Percentiles rank a stretch among this genome's conserved stretches.
phyloP scores from a whole-genome alignment of 225 moss, liverwort and hornwort genomes.

The Pseudoscleropodium purum region DNA sequence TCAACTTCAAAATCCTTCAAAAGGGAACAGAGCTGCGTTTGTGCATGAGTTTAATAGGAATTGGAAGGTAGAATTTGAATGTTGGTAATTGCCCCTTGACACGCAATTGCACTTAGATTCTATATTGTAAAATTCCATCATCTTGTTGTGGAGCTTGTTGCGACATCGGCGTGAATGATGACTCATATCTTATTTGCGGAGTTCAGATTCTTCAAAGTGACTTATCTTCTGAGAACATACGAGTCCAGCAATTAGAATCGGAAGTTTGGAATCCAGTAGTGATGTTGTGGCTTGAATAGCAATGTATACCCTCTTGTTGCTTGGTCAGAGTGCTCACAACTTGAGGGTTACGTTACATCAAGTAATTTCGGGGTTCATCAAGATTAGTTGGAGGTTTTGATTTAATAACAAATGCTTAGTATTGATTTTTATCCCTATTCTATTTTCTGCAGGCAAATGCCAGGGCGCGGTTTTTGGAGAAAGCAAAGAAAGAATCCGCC shows the following conservation, averaged over 20 bases:
- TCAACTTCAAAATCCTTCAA: neutral
- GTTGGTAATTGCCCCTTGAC: neutral
- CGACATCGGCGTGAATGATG: neutral
- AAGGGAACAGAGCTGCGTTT: neutral
- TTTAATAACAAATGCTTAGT: neutral
- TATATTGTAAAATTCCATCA: neutral
- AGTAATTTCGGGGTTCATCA: neutral
- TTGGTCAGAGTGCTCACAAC: neutral
- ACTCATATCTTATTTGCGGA: neutral
- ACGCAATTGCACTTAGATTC: neutral
- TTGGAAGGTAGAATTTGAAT: neutral
- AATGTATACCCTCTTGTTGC: neutral
- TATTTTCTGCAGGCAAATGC: neutral
- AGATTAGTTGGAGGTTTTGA: neutral
- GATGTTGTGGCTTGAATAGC: neutral
- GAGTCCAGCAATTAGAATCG: neutral
- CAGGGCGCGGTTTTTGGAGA: slow-evolving; percentile 21
- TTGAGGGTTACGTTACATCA: no score
- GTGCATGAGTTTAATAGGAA: neutral
- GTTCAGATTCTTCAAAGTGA: neutral
- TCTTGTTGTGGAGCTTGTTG: neutral
- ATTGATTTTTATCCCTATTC: neutral
- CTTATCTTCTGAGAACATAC: neutral
- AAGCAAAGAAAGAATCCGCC: slow-evolving; percentile 12
- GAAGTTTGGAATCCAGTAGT: neutral